Percentiles rank a stretch among this genome's conserved stretches.
These are phyloP conservation scores for Ganoderma resinaceum DNA, from an alignment of 1,284 basidiomycete species.

Conservation along the genomic window DNA sequence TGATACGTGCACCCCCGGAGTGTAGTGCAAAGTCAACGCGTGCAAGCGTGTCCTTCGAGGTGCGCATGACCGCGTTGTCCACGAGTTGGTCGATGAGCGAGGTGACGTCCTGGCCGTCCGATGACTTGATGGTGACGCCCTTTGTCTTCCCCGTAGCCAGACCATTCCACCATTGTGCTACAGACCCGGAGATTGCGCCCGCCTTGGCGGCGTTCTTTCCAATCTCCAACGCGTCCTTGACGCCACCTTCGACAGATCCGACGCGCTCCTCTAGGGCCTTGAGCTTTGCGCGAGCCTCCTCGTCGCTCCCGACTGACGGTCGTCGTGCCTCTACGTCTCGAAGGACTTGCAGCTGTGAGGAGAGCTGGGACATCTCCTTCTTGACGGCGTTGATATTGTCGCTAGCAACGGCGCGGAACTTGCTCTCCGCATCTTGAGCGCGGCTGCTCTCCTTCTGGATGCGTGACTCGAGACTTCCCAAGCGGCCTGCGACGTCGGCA, in stretches of 20 bases:
- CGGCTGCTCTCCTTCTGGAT: conserved; percentile 62
- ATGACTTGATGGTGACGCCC: conserved; percentile 69
- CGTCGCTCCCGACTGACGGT: conserved; percentile 46
- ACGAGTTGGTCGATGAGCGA: conserved; percentile 77
- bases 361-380: conserved; percentile 61
- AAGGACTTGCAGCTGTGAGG: conserved; percentile 54
- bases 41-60: conserved; percentile 81
- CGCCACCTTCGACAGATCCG: conserved; percentile 68
- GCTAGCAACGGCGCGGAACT: conserved; percentile 52
- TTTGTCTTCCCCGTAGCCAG: conserved; percentile 49
- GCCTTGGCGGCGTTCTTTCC: conserved; percentile 57
- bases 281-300: conserved; percentile 63
- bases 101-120: conserved; percentile 80
- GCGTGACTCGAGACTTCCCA: conserved; percentile 63
- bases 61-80: conserved; percentile 69
- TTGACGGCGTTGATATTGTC: conserved; percentile 57
- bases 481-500: conserved; percentile 56
- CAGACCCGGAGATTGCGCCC: conserved; percentile 42
- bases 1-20: conserved; percentile 81
- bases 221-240: conserved; percentile 74
- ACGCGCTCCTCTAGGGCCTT: conserved; percentile 67
- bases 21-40: conserved; percentile 88
- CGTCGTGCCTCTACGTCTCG: conserved; percentile 37
- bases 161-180: conserved; percentile 67
- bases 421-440: conserved; percentile 59